Evolutionary conservation across 1,284 basidiomycete genomes (phyloP).

Genomic region (Ceratobasidium sp.): DNA sequence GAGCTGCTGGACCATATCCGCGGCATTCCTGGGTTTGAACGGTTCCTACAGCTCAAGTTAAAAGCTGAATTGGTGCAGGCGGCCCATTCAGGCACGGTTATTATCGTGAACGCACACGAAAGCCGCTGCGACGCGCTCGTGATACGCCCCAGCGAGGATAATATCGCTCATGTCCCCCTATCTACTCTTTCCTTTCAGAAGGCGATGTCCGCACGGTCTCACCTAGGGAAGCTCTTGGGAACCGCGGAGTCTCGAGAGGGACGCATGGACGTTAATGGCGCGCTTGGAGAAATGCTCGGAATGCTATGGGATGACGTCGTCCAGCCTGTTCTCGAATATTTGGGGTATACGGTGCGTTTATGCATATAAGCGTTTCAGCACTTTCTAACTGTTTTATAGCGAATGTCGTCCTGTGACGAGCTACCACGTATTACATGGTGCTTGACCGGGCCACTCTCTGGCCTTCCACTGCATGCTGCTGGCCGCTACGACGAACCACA

Average conservation of each 20-base stretch:
- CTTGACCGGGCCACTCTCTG: slow-evolving; percentile 5
- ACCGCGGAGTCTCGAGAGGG: not conserved
- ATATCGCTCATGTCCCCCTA: slow-evolving; percentile 6
- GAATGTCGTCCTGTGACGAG: not conserved
- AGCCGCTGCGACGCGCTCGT: slow-evolving; percentile 40
- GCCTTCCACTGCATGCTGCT: slow-evolving; percentile 31
- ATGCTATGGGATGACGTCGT: slow-evolving; percentile 31
- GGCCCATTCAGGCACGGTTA: not conserved
- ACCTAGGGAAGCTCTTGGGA: not conserved
- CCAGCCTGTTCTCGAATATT: slow-evolving; percentile 7
- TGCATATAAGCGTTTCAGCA: not conserved
- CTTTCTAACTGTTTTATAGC: not conserved
- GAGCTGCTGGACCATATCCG: slow-evolving; percentile 6
- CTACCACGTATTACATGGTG: slow-evolving; percentile 35
- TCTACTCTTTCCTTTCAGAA: not conserved
- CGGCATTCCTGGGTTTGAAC: slow-evolving; percentile 10
- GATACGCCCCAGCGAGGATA: not conserved
- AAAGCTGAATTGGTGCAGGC: not conserved
- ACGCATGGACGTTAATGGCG: not conserved
- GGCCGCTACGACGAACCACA: slow-evolving; percentile 2
- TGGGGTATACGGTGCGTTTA: slow-evolving; percentile 14
- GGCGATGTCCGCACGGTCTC: not conserved
- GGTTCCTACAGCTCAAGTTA: slow-evolving; percentile 6
- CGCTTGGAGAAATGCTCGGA: not conserved
- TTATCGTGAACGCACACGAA: slow-evolving; percentile 25